Base-by-base conservation (phyloP, 1,284 basidiomycete species). In the Mycena sp. region DNA sequence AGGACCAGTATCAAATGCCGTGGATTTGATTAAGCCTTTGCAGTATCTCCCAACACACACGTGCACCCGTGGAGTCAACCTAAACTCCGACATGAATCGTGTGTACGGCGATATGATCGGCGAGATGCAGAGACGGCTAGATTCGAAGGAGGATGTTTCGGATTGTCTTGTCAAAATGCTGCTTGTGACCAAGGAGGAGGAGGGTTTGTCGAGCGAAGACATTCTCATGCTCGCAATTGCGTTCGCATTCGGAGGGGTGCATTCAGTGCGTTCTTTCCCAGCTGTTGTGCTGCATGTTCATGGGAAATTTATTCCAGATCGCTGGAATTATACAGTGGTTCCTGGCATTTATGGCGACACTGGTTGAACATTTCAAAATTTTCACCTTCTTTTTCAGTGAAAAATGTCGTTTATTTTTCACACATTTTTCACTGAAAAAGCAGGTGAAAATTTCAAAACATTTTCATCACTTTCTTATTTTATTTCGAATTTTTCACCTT, bases 341-440 rank as follows among this genome's bases (percentile, higher is more conserved):
- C 48, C 49, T 73, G 14, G 69, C 65, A 10, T 58, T 63, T 14
- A 72, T 72, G 70, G 67, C 70, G n/a, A 59, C 65, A n/a, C n/a
- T n/a, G n/a, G n/a, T n/a, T n/a, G n/a, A n/a, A n/a, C n/a, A n/a
- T n/a, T n/a, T n/a, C n/a, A n/a, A n/a, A n/a, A n/a, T n/a, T n/a
- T n/a, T n/a, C n/a, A n/a, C n/a, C n/a, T n/a, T n/a, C n/a, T n/a
- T n/a, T n/a, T n/a, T n/a, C n/a, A n/a, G n/a, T n/a, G n/a, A n/a
- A n/a, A n/a, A n/a, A n/a, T n/a, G n/a, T n/a, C n/a, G n/a, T n/a
- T n/a, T n/a, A n/a, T n/a, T n/a, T n/a, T n/a, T n/a, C n/a, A n/a
- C n/a, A n/a, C n/a, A n/a, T n/a, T n/a, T n/a, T n/a, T n/a, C n/a
- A n/a, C n/a, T n/a, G n/a, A n/a, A n/a, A n/a, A n/a, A n/a, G n/a